A percentile compares a stretch with the other conserved stretches of the same genome.
phyloP scores from a whole-genome alignment of 306 rosid species.

The Abrus precatorius region DNA sequence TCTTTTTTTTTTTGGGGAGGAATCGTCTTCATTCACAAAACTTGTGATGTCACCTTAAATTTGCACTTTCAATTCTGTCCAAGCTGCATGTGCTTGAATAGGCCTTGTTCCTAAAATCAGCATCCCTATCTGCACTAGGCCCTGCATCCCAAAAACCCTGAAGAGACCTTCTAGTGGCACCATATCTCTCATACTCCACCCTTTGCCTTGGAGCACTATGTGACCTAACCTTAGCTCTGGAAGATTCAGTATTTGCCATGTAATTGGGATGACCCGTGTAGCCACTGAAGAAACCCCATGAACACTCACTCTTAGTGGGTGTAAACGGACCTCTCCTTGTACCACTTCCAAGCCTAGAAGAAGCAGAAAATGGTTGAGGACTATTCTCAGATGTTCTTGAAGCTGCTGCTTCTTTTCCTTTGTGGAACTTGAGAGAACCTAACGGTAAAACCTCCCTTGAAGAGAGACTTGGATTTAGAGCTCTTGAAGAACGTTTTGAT shows the following conservation, averaged over 20 bases:
- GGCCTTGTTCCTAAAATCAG: conserved; percentile 55
- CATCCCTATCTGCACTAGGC: conserved; percentile 57
- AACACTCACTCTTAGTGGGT: conserved; percentile 81
- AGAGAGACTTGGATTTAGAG: conserved; percentile 57
- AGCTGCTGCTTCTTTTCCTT: conserved; percentile 64
- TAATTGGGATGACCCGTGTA: conserved; percentile 77
- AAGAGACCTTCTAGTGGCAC: conserved; percentile 54
- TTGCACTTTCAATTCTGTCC: conserved; percentile 61
- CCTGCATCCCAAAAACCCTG: conserved; percentile 68
- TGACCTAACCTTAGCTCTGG: conserved; percentile 86
- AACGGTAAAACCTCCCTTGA: conserved; percentile 50
- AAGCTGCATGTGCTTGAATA: conserved; percentile 54
- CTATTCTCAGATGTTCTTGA: conserved; percentile 65
- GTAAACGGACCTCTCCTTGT: conserved; percentile 70
- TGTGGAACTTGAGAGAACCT: conserved; percentile 52
- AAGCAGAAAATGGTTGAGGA: conserved; percentile 73
- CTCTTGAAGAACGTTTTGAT: conserved; percentile 58
- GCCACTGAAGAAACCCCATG: conserved; percentile 69
- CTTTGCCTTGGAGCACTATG: conserved; percentile 96
- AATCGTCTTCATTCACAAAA: conserved; percentile 1
- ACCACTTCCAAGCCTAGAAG: conserved; percentile 72
- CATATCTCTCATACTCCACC: conserved; percentile 72
- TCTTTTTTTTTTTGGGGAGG: not conserved
- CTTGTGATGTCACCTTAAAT: conserved; percentile 60
- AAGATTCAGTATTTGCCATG: conserved; percentile 93